Conservation (phyloP, 2,329 filamentous ascomycete species). For the Aureobasidium leucospermi region DNA sequence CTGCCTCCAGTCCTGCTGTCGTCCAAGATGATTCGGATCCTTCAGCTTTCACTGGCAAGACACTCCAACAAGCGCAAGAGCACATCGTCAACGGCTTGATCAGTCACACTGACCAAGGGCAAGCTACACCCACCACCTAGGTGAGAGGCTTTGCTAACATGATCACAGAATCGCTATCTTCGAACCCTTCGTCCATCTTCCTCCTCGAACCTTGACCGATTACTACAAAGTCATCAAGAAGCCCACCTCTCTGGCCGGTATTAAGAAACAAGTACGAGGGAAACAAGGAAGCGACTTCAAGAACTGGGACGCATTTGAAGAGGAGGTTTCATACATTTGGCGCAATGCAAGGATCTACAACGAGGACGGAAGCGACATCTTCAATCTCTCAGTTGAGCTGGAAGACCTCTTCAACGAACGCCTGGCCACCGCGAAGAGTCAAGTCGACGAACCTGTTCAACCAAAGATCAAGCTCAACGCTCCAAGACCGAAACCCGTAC, state of each 20-base stretch:
- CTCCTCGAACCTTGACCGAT: slow-evolving; percentile 67
- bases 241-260: slow-evolving; percentile 68
- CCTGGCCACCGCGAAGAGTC: slow-evolving; percentile 63
- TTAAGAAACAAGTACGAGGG: slow-evolving; percentile 71
- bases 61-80: slow-evolving; percentile 78
- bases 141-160: slow-evolving; percentile 13
- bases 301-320: slow-evolving; percentile 73
- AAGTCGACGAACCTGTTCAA: slow-evolving; percentile 63
- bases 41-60: slow-evolving; percentile 60
- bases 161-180: slow-evolving; percentile 58
- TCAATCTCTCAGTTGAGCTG: slow-evolving; percentile 66
- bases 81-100: slow-evolving; percentile 73
- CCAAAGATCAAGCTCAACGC: slow-evolving; percentile 78
- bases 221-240: slow-evolving; percentile 81
- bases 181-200: slow-evolving; percentile 70
- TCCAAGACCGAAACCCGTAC: slow-evolving; percentile 37
- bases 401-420: slow-evolving; percentile 65
- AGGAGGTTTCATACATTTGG: slow-evolving; percentile 76
- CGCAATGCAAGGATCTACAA: slow-evolving; percentile 84
- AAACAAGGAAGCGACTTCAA: slow-evolving; percentile 71
- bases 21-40: not conserved
- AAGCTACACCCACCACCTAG: slow-evolving; percentile 24
- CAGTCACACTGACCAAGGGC: slow-evolving; percentile 59
- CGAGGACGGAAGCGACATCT: slow-evolving; percentile 83
- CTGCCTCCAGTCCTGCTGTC: not conserved